A percentile compares a stretch with the other conserved stretches of the same genome.
Evolutionary conservation across 2,329 filamentous ascomycete genomes (phyloP).

Genomic region (Diaporthe sp.): DNA sequence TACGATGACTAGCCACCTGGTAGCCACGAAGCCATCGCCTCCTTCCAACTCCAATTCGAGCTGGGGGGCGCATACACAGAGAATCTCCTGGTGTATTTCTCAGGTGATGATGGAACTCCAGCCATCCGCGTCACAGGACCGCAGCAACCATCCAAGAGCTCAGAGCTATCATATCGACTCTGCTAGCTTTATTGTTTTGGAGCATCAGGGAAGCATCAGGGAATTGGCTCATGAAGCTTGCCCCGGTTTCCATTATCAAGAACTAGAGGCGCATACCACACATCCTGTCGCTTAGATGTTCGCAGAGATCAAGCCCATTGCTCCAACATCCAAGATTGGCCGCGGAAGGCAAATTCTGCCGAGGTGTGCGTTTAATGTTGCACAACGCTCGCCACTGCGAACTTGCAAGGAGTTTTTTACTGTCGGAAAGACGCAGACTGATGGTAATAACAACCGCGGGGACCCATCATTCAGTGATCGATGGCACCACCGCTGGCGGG

Average conservation of each 20-base stretch:
- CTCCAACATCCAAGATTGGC: not conserved
- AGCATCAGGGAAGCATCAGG: not conserved
- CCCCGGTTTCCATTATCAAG: not conserved
- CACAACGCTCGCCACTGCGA: not conserved
- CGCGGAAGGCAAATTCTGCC: not conserved
- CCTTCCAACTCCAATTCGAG: not conserved
- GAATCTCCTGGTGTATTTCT: not conserved
- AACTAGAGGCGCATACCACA: not conserved
- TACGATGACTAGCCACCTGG: conserved; percentile 13
- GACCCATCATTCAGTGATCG: conserved; percentile 6
- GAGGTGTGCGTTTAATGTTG: not conserved
- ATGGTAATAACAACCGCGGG: not conserved
- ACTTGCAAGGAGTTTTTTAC: not conserved
- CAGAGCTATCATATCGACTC: not conserved
- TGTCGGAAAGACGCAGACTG: not conserved
- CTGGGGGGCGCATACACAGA: not conserved
- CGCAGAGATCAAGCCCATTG: conserved; percentile 12
- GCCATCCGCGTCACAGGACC: not conserved
- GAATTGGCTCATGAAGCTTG: no score
- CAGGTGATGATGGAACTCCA: not conserved
- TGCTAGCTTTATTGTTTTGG: not conserved
- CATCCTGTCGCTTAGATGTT: conserved; percentile 7
- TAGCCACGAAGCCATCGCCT: not conserved
- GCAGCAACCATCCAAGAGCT: not conserved
- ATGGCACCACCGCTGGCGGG: conserved; percentile 1